phyloP scores from a whole-genome alignment of 352 stramenopile species.

The Phytophthora megakarya region DNA sequence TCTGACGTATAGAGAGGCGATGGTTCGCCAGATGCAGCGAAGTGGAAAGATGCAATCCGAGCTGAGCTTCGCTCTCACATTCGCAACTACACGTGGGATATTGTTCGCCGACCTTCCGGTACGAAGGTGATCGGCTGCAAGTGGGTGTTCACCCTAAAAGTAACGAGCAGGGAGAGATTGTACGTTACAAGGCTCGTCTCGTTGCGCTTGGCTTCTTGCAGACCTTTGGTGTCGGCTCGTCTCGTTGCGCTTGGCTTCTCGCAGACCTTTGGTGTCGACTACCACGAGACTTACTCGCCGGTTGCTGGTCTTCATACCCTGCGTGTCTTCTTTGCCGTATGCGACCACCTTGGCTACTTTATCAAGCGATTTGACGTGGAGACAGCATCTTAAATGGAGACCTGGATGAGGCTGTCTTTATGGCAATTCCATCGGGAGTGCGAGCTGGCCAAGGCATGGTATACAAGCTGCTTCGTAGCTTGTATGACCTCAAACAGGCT shows the following conservation, averaged over 20 bases:
- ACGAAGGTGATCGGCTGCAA: constrained; percentile 13
- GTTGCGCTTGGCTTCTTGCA: constrained; percentile 33
- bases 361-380: constrained; percentile 36
- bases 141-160: constrained; percentile 26
- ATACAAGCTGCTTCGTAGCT: constrained; percentile 23
- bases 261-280: constrained; percentile 31
- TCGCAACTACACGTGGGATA: constrained; percentile 26
- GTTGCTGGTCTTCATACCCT: constrained; percentile 25
- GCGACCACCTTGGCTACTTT: constrained; percentile 10
- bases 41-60: too few species aligned
- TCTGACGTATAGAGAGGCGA: too few species aligned
- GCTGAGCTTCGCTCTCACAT: neutral
- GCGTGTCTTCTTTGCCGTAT: constrained; percentile 30
- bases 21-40: too few species aligned
- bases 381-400: constrained; percentile 22
- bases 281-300: constrained; percentile 27
- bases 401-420: constrained; percentile 37
- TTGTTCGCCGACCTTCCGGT: neutral
- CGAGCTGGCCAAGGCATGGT: constrained; percentile 13
- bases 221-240: constrained; percentile 14
- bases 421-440: constrained; percentile 19
- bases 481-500: constrained; percentile 46
- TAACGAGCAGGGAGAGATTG: constrained; percentile 25
- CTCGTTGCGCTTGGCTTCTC: constrained; percentile 29
- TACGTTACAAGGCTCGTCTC: constrained; percentile 32